A percentile compares a stretch with the other conserved stretches of the same genome.
Evolutionary conservation across 1,284 basidiomycete species (phyloP).

Genomic region (Hortiboletus rubellus): DNA sequence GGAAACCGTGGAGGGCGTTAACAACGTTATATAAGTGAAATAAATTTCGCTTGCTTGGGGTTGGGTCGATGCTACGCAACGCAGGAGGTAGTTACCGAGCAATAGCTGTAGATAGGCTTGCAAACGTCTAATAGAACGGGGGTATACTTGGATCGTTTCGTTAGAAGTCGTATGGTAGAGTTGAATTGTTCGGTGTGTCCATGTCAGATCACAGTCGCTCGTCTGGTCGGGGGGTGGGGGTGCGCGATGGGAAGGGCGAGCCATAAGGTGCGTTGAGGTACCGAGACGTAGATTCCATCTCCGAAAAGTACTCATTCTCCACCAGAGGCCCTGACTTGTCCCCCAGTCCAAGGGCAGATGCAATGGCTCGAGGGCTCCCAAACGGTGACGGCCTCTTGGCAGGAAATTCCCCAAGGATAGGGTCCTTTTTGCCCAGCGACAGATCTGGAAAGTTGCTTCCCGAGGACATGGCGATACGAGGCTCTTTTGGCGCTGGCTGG

Average conservation of each 20-base stretch:
- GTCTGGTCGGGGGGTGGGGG: slow-evolving; percentile 51
- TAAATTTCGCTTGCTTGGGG: slow-evolving; percentile 36
- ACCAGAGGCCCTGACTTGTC: slow-evolving; percentile 33
- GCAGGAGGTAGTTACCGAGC: slow-evolving; percentile 28
- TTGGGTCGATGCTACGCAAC: slow-evolving; percentile 26
- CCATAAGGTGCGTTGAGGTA: slow-evolving; percentile 67
- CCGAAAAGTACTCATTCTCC: slow-evolving; percentile 43
- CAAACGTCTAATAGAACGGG: slow-evolving; percentile 36
- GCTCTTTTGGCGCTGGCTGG: slow-evolving; percentile 56
- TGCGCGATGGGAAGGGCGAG: slow-evolving; percentile 60
- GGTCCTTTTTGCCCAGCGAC: slow-evolving; percentile 51
- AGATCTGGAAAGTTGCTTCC: slow-evolving; percentile 47
- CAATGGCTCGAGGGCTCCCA: slow-evolving; percentile 48
- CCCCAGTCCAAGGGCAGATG: slow-evolving; percentile 46
- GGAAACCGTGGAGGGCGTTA: slow-evolving; percentile 30
- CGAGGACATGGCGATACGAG: slow-evolving; percentile 40
- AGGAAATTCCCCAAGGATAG: slow-evolving; percentile 59
- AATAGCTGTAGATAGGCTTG: slow-evolving; percentile 37
- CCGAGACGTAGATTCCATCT: slow-evolving; percentile 53
- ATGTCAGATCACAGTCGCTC: slow-evolving; percentile 30
- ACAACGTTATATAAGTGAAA: slow-evolving; percentile 39
- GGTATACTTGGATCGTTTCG: slow-evolving; percentile 38
- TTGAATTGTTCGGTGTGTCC: slow-evolving; percentile 19
- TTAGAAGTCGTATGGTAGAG: slow-evolving; percentile 36
- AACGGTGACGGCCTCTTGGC: slow-evolving; percentile 50